A percentile compares a stretch with the other conserved stretches of the same genome.
phyloP scores from a whole-genome alignment of 108 stramenopile species.

The Skeletonema marinoi region DNA sequence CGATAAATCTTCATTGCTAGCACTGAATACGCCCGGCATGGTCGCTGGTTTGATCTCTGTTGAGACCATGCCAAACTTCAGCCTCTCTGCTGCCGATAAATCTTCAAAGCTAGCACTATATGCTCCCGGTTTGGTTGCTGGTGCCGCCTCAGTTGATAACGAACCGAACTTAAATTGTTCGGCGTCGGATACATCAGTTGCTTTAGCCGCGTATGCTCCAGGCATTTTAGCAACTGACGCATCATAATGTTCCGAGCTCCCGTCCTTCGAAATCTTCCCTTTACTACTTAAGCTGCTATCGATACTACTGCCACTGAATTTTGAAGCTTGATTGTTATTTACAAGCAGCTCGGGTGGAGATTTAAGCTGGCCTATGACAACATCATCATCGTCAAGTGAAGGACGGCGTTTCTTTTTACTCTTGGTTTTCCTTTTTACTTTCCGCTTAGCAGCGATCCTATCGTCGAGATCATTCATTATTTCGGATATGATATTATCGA shows the following conservation, averaged over 20 bases:
- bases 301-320: no score
- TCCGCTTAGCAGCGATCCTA: constrained; percentile 4
- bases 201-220: constrained; percentile 4
- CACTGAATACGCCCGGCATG: constrained; percentile 7
- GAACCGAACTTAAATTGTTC: constrained; percentile 13
- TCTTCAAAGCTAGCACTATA: not conserved
- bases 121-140: constrained; percentile 9
- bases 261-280: constrained; percentile 9
- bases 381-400: not conserved
- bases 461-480: constrained; percentile 14
- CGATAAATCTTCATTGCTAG: constrained; percentile 1
- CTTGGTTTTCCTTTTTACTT: not conserved
- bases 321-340: no score
- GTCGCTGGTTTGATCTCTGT: not conserved
- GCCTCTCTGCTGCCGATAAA: constrained; percentile 12
- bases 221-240: constrained; percentile 1
- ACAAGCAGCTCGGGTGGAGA: constrained; percentile 9
- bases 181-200: not conserved
- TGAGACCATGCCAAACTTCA: constrained; percentile 13
- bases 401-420: constrained; percentile 2
- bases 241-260: not conserved
- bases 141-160: not conserved
- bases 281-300: not conserved
- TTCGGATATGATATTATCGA: not conserved
- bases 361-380: constrained; percentile 6